Evolutionary conservation across 2,329 filamentous ascomycete species (phyloP).

Genomic region (Escovopsis sp.): DNA sequence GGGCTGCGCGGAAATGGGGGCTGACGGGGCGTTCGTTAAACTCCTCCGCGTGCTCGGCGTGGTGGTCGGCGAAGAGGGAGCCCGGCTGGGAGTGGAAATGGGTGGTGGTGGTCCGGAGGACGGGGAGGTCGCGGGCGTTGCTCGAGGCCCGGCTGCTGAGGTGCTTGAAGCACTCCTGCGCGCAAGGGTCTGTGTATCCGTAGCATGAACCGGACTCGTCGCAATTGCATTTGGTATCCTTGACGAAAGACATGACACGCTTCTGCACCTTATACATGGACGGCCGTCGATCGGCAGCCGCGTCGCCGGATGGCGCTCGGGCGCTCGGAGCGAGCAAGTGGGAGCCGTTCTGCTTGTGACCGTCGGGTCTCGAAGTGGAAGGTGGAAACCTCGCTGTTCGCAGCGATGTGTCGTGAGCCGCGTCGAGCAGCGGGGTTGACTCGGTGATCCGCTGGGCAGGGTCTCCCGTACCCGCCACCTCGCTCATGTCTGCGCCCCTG

Average conservation of each 20-base stretch:
- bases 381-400: conserved; percentile 10
- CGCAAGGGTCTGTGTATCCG: conserved; percentile 51
- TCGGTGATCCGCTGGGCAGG: conserved; percentile 18
- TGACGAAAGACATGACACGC: conserved; percentile 49
- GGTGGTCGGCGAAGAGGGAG: conserved; percentile 12
- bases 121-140: conserved; percentile 19
- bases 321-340: conserved; percentile 8
- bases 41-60: conserved; percentile 14
- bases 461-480: conserved; percentile 3
- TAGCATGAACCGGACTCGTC: conserved; percentile 47
- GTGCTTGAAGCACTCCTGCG: conserved; percentile 51
- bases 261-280: conserved; percentile 41
- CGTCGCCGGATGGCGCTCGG: conserved; percentile 14
- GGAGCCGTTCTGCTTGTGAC: conserved; percentile 14
- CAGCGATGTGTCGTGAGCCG: conserved; percentile 13
- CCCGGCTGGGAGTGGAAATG: conserved; percentile 15
- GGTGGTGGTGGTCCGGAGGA: conserved; percentile 29
- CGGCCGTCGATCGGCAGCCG: conserved; percentile 27
- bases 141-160: conserved; percentile 24
- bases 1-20: conserved; percentile 21
- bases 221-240: conserved; percentile 48
- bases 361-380: too few relatives aligned
- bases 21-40: conserved; percentile 16
- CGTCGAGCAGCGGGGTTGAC: conserved; percentile 34
- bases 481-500: conserved; percentile 8